These are phyloP conservation scores for Podaxis carcinomalis DNA, from an alignment of 768 basidiomycete genomes.

Conservation along the genomic window DNA sequence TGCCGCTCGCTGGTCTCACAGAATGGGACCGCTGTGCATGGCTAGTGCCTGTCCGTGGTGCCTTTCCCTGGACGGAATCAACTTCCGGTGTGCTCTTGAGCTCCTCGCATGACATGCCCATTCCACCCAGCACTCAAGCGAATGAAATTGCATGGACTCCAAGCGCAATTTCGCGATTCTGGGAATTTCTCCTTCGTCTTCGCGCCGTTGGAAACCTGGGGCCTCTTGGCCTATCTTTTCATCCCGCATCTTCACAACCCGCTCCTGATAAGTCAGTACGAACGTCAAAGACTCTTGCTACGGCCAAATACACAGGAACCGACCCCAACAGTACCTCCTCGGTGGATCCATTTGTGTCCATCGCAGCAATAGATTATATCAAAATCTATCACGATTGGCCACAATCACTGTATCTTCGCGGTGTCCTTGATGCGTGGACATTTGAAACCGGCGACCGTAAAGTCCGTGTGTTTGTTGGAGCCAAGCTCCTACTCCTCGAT, in stretches of 20 bases:
- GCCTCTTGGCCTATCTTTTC: constrained; percentile 3
- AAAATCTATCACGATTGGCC: constrained; percentile 56
- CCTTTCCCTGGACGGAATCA: background rate
- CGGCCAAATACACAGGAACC: background rate
- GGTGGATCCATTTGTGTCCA: background rate
- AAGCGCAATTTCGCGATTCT: background rate
- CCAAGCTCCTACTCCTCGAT: constrained; percentile 45
- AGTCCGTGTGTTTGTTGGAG: constrained; percentile 42
- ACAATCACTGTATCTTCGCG: constrained; percentile 44
- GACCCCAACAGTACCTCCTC: background rate
- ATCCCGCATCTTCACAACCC: background rate
- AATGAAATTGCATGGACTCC: constrained; percentile 7
- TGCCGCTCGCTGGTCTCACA: background rate
- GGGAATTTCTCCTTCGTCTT: constrained; percentile 1
- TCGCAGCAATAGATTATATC: constrained; percentile 43
- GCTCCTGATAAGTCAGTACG: background rate
- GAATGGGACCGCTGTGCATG: constrained; percentile 6
- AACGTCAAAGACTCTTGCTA: background rate
- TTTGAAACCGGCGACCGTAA: constrained; percentile 27
- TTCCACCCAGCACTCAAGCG: background rate
- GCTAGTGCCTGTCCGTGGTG: constrained; percentile 5
- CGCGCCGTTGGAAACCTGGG: constrained; percentile 3
- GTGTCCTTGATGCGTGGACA: constrained; percentile 46
- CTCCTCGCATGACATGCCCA: background rate
- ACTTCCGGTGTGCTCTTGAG: background rate